Percentiles rank a stretch among this genome's conserved stretches.
Conservation (phyloP, 164 flowering plant species). For the Paratinospora sagittata region DNA sequence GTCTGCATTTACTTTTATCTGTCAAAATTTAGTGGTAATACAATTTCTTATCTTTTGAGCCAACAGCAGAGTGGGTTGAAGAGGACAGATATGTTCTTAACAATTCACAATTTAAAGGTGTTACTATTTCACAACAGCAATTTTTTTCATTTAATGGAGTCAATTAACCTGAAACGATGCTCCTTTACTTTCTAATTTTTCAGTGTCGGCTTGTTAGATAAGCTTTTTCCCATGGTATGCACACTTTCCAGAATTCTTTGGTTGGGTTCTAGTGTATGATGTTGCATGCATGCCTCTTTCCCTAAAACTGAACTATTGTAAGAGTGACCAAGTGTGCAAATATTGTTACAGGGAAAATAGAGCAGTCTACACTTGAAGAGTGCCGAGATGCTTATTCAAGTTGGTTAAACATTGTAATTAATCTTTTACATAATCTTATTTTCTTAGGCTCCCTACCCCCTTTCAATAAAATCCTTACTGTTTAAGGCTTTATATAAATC, state of each 20-base stretch:
- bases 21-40: too few relatives aligned
- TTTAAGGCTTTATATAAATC: not conserved
- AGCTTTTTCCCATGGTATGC: not conserved
- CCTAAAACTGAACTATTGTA: not conserved
- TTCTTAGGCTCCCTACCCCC: not conserved
- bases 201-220: too few relatives aligned
- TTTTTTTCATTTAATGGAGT: too few relatives aligned
- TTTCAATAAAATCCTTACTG: not conserved
- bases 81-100: too few relatives aligned
- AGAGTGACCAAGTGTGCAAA: slow-evolving; percentile 5
- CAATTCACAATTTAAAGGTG: too few relatives aligned
- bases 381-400: slow-evolving; percentile 75
- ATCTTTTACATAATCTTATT: slow-evolving; percentile 1
- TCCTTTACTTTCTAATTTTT: not conserved
- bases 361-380: slow-evolving; percentile 80
- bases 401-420: slow-evolving; percentile 63
- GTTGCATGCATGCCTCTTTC: not conserved
- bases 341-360: slow-evolving; percentile 72
- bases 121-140: too few relatives aligned
- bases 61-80: too few relatives aligned
- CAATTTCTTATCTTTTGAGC: too few relatives aligned
- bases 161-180: not conserved
- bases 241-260: not conserved
- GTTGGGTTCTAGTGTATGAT: not conserved
- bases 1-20: too few relatives aligned